Evolutionary conservation across 257 asterid species (phyloP).

Genomic region (Marsdenia floribunda): DNA sequence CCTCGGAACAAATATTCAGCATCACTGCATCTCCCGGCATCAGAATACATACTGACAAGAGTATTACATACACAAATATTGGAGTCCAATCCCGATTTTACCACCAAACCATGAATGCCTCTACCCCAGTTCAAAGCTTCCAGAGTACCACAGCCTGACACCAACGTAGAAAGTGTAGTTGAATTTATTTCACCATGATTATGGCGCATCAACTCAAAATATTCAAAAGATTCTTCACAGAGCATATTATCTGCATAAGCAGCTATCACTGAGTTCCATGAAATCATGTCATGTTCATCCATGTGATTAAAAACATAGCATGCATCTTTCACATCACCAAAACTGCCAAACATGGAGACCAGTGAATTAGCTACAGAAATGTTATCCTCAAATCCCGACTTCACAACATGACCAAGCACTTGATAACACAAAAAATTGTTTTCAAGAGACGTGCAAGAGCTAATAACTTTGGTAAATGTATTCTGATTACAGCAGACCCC

Average conservation of each 20-base stretch:
- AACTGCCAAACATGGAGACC: slow-evolving; percentile 57
- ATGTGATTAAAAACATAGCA: slow-evolving; percentile 45
- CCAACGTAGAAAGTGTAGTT: slow-evolving; percentile 59
- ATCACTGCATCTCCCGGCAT: slow-evolving; percentile 40
- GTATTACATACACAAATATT: slow-evolving; percentile 61
- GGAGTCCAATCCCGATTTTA: slow-evolving; percentile 56
- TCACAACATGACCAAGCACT: slow-evolving; percentile 64
- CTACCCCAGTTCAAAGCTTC: slow-evolving; percentile 58
- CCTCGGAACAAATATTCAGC: slow-evolving; percentile 51
- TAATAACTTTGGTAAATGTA: slow-evolving; percentile 61
- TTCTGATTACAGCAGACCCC: slow-evolving; percentile 57
- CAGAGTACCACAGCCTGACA: slow-evolving; percentile 45
- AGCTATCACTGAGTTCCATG: slow-evolving; percentile 85
- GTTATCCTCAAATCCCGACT: slow-evolving; percentile 54
- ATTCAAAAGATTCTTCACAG: slow-evolving; percentile 42
- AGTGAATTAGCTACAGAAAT: slow-evolving; percentile 73
- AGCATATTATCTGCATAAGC: slow-evolving; percentile 49
- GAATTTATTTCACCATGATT: slow-evolving; percentile 53
- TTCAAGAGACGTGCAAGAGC: slow-evolving; percentile 64
- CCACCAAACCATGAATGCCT: slow-evolving; percentile 72
- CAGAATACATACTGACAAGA: slow-evolving; percentile 72
- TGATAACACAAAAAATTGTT: slow-evolving; percentile 69
- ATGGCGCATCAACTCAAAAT: slow-evolving; percentile 59
- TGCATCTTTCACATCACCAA: slow-evolving; percentile 42
- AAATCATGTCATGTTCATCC: slow-evolving; percentile 58